Evolutionary conservation across 2,329 filamentous ascomycete species (phyloP).

Genomic region (Diaporthe sp.): DNA sequence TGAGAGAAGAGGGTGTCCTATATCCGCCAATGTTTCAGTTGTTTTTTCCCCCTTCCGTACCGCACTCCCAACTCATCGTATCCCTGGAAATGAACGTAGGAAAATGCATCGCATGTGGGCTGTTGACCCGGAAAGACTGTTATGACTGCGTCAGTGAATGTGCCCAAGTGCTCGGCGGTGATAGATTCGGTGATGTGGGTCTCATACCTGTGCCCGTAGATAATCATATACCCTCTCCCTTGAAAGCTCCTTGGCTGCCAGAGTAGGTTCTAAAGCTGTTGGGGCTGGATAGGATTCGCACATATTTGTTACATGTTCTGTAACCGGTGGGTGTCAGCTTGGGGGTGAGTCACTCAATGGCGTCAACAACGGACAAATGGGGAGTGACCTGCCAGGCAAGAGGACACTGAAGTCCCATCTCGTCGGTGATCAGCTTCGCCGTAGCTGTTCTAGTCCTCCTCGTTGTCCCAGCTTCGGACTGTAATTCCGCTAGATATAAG

Average conservation of each 20-base stretch:
- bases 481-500: neutral
- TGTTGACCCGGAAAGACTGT: neutral
- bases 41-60: neutral
- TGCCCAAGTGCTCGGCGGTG: no score
- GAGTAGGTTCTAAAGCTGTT: neutral
- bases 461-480: neutral
- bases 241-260: neutral
- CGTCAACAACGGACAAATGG: neutral
- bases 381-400: neutral
- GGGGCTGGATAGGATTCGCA: neutral
- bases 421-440: neutral
- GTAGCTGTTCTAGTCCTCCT: neutral
- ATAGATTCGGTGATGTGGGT: neutral
- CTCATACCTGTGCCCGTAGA: neutral
- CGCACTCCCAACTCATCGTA: neutral
- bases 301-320: neutral
- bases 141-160: neutral
- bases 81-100: neutral
- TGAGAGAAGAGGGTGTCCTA: neutral
- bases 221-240: slow-evolving; percentile 1
- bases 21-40: neutral
- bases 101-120: slow-evolving; percentile 3
- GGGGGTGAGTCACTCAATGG: neutral
- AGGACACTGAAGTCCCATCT: neutral
- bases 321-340: neutral